Conservation (phyloP, 805 yeast species). For the Lipomyces mesembrius region DNA sequence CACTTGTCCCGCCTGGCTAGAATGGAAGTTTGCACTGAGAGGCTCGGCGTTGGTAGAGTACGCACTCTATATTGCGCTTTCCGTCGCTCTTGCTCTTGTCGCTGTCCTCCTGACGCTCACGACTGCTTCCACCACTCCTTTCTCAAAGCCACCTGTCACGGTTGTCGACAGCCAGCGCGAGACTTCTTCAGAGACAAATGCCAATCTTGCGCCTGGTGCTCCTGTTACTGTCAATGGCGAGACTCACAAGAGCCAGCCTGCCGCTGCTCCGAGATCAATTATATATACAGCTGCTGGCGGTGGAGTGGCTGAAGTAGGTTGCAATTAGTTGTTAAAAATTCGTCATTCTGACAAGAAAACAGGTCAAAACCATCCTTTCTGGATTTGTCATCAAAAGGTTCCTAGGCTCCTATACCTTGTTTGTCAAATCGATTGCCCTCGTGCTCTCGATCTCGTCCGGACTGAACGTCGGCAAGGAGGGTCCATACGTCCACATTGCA, state of each 20-base stretch:
- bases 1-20: conserved; percentile 51
- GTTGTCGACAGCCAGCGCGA: not conserved
- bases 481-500: conserved; percentile 65
- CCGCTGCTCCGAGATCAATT: conserved; percentile 33
- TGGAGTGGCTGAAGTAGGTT: conserved; percentile 60
- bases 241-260: not conserved
- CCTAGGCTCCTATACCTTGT: conserved; percentile 57
- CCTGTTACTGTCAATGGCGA: not conserved
- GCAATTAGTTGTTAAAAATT: not conserved
- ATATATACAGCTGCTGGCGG: conserved; percentile 62
- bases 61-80: conserved; percentile 43
- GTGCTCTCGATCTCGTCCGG: conserved; percentile 63
- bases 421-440: conserved; percentile 55
- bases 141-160: conserved; percentile 14
- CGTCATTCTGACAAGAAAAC: not conserved
- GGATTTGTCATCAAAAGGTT: conserved; percentile 62
- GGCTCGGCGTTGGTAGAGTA: conserved; percentile 41
- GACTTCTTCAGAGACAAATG: not conserved
- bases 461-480: conserved; percentile 62
- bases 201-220: conserved; percentile 6
- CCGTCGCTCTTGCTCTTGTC: conserved; percentile 36
- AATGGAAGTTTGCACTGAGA: conserved; percentile 25
- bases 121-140: conserved; percentile 52
- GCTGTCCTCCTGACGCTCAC: conserved; percentile 52
- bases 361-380: conserved; percentile 58